These are phyloP conservation scores for Acrodontium crateriforme DNA, from an alignment of 2,329 filamentous ascomycete species.

Conservation along the genomic window DNA sequence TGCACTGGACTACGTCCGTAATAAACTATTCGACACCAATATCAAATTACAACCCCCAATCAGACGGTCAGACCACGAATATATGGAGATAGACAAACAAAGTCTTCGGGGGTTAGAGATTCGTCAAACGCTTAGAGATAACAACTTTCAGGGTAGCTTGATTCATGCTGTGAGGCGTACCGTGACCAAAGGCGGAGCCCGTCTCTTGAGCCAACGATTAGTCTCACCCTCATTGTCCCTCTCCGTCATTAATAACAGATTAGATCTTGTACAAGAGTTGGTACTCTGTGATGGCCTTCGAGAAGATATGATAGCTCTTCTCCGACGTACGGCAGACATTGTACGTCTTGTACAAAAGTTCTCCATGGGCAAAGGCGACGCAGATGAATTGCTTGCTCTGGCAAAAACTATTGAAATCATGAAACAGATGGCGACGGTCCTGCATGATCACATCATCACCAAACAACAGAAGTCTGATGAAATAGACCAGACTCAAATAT, in stretches of 20 bases:
- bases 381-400: slow-evolving; percentile 76
- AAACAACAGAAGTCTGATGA: slow-evolving; percentile 21
- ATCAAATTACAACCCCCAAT: slow-evolving; percentile 75
- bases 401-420: slow-evolving; percentile 69
- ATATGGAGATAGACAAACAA: slow-evolving; percentile 85
- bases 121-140: slow-evolving; percentile 70
- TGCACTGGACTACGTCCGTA: slow-evolving; percentile 72
- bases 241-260: slow-evolving; percentile 59
- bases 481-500: slow-evolving; percentile 5
- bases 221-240: slow-evolving; percentile 80
- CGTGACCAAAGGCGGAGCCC: slow-evolving; percentile 78
- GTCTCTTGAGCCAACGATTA: slow-evolving; percentile 74
- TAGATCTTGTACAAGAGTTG: slow-evolving; percentile 70
- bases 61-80: slow-evolving; percentile 57
- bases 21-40: slow-evolving; percentile 60
- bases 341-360: slow-evolving; percentile 90
- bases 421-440: slow-evolving; percentile 44
- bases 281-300: slow-evolving; percentile 52
- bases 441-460: slow-evolving; percentile 21
- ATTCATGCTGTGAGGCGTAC: slow-evolving; percentile 82
- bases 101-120: slow-evolving; percentile 84
- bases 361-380: slow-evolving; percentile 76
- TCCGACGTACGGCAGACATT: slow-evolving; percentile 69
- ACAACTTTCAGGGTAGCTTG: slow-evolving; percentile 65
- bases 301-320: slow-evolving; percentile 52